Conservation (phyloP, 2,329 filamentous ascomycete genomes). For the Aspergillus pseudonomiae region DNA sequence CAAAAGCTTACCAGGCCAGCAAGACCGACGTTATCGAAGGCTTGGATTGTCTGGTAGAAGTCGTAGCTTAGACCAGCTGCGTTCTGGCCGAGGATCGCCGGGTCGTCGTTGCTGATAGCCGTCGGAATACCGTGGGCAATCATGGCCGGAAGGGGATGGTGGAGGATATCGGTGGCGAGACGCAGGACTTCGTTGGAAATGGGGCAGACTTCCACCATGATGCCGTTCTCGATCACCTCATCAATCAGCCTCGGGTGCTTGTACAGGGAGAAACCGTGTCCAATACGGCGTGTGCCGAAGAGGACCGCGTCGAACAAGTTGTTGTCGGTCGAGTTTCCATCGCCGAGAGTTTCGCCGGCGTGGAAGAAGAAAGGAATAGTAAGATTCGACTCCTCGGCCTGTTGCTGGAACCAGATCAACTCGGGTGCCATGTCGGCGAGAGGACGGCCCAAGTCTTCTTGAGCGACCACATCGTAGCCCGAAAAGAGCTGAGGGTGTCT, state of each 20-base stretch:
- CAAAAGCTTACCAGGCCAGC: conserved; percentile 69
- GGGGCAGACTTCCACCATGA: conserved; percentile 84
- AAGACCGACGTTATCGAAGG: conserved; percentile 85
- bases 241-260: conserved; percentile 86
- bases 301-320: conserved; percentile 88
- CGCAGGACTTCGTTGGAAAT: conserved; percentile 87
- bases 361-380: conserved; percentile 93
- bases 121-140: conserved; percentile 80
- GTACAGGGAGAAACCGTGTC: conserved; percentile 82
- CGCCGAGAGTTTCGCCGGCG: conserved; percentile 84
- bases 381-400: conserved; percentile 72
- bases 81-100: conserved; percentile 82
- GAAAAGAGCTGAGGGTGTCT: conserved; percentile 70
- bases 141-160: conserved; percentile 79
- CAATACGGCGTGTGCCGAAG: conserved; percentile 80
- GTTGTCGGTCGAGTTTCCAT: conserved; percentile 72
- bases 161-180: conserved; percentile 72
- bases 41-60: conserved; percentile 89
- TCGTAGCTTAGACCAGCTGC: conserved; percentile 82
- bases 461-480: conserved; percentile 85
- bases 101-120: conserved; percentile 85
- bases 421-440: conserved; percentile 76
- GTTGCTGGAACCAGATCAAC: conserved; percentile 87
- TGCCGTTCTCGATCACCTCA: conserved; percentile 81
- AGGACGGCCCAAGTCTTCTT: conserved; percentile 78